These are phyloP conservation scores for Limonium bicolor DNA, from an alignment of 148 eudicot species.

Conservation along the genomic window DNA sequence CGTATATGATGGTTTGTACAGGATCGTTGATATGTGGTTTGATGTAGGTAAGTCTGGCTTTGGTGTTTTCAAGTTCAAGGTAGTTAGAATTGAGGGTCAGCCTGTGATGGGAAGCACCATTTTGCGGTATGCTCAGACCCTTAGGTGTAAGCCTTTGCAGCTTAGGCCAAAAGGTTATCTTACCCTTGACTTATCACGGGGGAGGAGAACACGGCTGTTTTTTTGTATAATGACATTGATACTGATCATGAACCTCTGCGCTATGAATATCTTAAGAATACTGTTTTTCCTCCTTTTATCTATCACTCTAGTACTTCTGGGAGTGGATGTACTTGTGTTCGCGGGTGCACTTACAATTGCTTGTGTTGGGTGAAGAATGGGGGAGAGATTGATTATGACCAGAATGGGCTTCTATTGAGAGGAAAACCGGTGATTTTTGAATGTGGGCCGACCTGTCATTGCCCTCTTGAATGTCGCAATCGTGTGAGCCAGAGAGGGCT, in stretches of 20 bases:
- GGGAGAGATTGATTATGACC: conserved; percentile 70
- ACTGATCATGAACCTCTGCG: conserved; percentile 40
- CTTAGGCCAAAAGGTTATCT: conserved; percentile 54
- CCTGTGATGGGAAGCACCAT: conserved; percentile 77
- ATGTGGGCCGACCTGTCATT: conserved; percentile 59
- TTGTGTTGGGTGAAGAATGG: conserved; percentile 64
- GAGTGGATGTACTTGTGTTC: conserved; percentile 45
- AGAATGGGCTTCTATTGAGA: conserved; percentile 50
- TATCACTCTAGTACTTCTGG: conserved; percentile 20
- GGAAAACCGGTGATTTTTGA: conserved; percentile 84
- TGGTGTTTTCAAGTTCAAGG: conserved; percentile 79
- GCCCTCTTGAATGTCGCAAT: conserved; percentile 69
- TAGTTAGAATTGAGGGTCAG: conserved; percentile 57
- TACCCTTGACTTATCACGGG: conserved; percentile 62
- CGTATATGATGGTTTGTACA: conserved; percentile 95
- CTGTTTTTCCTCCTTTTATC: conserved; percentile 56
- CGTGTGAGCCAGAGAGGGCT: conserved; percentile 81
- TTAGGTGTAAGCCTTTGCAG: conserved; percentile 40
- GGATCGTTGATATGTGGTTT: conserved; percentile 51
- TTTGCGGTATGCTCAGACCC: conserved; percentile 37
- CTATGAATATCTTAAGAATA: conserved; percentile 43
- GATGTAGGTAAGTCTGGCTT: conserved; percentile 86
- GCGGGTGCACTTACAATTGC: conserved; percentile 47
- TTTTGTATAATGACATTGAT: conserved; percentile 71
- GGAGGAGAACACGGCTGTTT: conserved; percentile 49